phyloP scores from a whole-genome alignment of 441 rosid genomes.

The Mallotus repandus region DNA sequence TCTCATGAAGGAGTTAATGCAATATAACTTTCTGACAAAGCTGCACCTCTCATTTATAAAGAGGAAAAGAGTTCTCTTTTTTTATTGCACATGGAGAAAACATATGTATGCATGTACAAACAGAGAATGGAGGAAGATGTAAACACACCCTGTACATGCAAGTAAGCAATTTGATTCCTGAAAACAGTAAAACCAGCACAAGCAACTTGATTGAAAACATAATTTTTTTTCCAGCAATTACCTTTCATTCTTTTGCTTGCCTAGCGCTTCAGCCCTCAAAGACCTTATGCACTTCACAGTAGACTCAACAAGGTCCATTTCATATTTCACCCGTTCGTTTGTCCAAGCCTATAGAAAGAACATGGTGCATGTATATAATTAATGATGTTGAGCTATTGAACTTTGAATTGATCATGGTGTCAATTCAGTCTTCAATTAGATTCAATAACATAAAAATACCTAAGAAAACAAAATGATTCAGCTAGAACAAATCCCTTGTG shows the following conservation, averaged over 20 bases:
- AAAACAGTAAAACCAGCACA: background rate
- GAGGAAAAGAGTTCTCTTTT: background rate
- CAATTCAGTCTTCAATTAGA: background rate
- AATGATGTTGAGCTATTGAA: background rate
- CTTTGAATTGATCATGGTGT: background rate
- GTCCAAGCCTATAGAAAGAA: constrained; percentile 54
- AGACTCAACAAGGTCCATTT: constrained; percentile 71
- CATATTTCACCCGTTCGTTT: constrained; percentile 58
- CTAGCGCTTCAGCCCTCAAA: constrained; percentile 67
- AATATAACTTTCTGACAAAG: background rate
- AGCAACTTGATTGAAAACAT: background rate
- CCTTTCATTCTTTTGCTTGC: constrained; percentile 84
- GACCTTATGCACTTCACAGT: constrained; percentile 72
- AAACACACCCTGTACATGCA: background rate
- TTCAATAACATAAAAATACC: background rate
- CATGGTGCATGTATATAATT: background rate
- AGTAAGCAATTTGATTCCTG: background rate
- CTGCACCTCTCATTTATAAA: background rate
- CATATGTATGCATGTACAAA: background rate
- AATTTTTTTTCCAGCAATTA: constrained; percentile 16
- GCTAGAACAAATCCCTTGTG: background rate
- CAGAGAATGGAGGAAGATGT: background rate
- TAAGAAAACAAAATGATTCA: background rate
- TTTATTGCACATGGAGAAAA: background rate
- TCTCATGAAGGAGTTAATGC: background rate